These are phyloP conservation scores for Trichoderma cornu-damae DNA, from an alignment of 2,329 filamentous ascomycete species.

Conservation along the genomic window DNA sequence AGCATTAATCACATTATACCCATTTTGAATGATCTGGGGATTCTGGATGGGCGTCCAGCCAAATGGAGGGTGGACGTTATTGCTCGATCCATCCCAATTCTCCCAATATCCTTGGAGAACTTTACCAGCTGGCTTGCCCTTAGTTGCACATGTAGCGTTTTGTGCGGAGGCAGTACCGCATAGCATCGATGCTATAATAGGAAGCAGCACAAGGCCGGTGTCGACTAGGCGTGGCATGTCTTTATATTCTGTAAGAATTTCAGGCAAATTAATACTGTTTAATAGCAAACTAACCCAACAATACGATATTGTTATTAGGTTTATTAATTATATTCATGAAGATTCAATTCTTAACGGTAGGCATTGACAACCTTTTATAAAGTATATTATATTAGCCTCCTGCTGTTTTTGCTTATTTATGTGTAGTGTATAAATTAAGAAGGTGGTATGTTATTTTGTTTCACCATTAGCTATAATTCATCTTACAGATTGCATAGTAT, in stretches of 20 bases:
- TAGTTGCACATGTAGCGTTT: conserved; percentile 29
- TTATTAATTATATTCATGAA: no score
- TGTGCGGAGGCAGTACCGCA: conserved; percentile 18
- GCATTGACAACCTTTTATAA: no score
- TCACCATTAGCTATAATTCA: no score
- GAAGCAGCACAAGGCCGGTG: conserved; percentile 20
- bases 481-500: no score
- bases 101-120: conserved; percentile 36
- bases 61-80: conserved; percentile 32
- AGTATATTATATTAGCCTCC: background rate
- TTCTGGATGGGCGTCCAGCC: conserved; percentile 33
- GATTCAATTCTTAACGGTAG: no score
- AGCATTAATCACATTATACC: conserved; percentile 34
- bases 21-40: conserved; percentile 28
- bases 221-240: conserved; percentile 22
- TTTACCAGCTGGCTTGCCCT: conserved; percentile 31
- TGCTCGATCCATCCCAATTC: conserved; percentile 34
- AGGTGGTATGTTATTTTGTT: no score
- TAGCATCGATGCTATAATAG: conserved; percentile 18
- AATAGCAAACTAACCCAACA: no score
- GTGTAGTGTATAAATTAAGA: background rate
- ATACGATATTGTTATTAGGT: no score
- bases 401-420: background rate
- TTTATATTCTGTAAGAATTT: no score
- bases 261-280: no score